Percentiles rank a stretch among this genome's conserved stretches.
These are phyloP conservation scores for Fusarium subtropicale DNA, from an alignment of 2,329 filamentous ascomycete genomes.

Conservation along the genomic window DNA sequence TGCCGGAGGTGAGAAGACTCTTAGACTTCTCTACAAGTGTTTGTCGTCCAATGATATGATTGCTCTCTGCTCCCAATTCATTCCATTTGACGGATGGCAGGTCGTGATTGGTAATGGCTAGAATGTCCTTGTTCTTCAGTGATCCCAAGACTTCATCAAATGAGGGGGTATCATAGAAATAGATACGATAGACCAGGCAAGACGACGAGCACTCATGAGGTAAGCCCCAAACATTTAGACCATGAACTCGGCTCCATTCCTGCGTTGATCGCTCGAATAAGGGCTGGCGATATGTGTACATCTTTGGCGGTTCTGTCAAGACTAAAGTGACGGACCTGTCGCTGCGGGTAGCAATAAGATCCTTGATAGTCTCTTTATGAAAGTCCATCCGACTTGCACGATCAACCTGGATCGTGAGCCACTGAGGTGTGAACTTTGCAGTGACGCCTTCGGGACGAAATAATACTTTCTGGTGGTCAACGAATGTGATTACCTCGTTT, in stretches of 20 bases:
- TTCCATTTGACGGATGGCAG: slow-evolving; percentile 33
- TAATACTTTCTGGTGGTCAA: slow-evolving; percentile 53
- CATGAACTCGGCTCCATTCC: slow-evolving; percentile 48
- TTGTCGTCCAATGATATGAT: slow-evolving; percentile 32
- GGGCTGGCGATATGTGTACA: slow-evolving; percentile 52
- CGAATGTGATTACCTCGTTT: slow-evolving; percentile 55
- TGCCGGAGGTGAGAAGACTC: slow-evolving; percentile 41
- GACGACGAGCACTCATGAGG: slow-evolving; percentile 45
- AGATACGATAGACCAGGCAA: slow-evolving; percentile 60
- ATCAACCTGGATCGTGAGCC: slow-evolving; percentile 17
- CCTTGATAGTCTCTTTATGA: slow-evolving; percentile 60
- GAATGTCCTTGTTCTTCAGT: slow-evolving; percentile 40
- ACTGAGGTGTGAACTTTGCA: slow-evolving; percentile 33
- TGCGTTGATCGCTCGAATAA: not conserved
- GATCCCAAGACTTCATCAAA: slow-evolving; percentile 33
- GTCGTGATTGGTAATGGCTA: slow-evolving; percentile 42
- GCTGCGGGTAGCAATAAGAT: slow-evolving; percentile 55
- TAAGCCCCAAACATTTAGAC: slow-evolving; percentile 41
- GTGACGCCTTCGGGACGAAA: not conserved
- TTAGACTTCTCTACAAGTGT: slow-evolving; percentile 37
- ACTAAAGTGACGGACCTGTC: slow-evolving; percentile 61
- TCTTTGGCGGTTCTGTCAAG: slow-evolving; percentile 62
- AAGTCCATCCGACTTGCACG: slow-evolving; percentile 57
- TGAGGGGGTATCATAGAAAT: not conserved
- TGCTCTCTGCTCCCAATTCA: slow-evolving; percentile 39